These are phyloP conservation scores for Verruconis gallopava DNA, from an alignment of 2,329 filamentous ascomycete species.

Conservation along the genomic window DNA sequence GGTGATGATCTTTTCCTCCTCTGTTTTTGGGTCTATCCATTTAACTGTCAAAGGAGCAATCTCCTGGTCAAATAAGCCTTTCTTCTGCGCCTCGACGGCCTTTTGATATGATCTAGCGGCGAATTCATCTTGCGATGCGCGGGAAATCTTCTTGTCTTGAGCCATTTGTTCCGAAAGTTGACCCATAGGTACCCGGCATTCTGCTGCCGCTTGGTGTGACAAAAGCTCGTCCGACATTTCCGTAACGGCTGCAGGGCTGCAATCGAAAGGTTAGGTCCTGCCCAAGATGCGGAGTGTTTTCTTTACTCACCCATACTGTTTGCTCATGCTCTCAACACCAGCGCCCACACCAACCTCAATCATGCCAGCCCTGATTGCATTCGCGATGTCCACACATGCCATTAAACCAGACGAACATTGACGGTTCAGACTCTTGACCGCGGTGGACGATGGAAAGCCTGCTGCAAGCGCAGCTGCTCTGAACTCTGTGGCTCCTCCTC, in stretches of 20 bases:
- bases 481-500: slow-evolving; percentile 94
- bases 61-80: slow-evolving; percentile 85
- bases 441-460: slow-evolving; percentile 73
- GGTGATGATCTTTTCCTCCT: slow-evolving; percentile 69
- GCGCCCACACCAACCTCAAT: slow-evolving; percentile 91
- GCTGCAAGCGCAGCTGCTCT: slow-evolving; percentile 81
- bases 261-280: slow-evolving; percentile 4
- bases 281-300: background rate
- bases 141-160: slow-evolving; percentile 61
- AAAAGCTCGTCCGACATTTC: slow-evolving; percentile 90
- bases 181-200: slow-evolving; percentile 98
- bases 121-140: slow-evolving; percentile 76
- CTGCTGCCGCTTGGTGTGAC: slow-evolving; percentile 64
- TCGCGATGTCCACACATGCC: slow-evolving; percentile 85
- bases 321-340: slow-evolving; percentile 92
- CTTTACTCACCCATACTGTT: slow-evolving; percentile 70
- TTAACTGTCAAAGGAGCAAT: slow-evolving; percentile 78
- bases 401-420: slow-evolving; percentile 92
- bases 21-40: slow-evolving; percentile 81
- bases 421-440: slow-evolving; percentile 81
- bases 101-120: slow-evolving; percentile 89
- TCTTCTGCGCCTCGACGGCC: slow-evolving; percentile 69
- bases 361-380: slow-evolving; percentile 82
- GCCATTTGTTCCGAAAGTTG: slow-evolving; percentile 91
- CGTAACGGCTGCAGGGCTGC: slow-evolving; percentile 65